Percentiles rank a stretch among this genome's conserved stretches.
Conservation (phyloP, 345 rosid species). For the Rhizophora apiculata region DNA sequence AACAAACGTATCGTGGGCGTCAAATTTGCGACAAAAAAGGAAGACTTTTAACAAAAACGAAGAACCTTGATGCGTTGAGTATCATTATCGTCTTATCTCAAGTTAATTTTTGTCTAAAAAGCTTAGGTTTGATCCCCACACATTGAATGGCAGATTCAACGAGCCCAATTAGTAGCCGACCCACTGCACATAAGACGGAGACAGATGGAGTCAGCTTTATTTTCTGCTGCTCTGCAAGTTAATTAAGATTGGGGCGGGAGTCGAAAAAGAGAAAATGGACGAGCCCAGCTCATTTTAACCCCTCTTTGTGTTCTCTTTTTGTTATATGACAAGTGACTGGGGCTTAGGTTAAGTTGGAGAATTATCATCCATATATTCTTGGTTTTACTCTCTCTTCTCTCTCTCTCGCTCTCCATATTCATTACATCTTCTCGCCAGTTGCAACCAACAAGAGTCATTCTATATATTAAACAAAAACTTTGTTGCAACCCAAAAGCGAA, state of each 20-base stretch:
- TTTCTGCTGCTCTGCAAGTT: constrained; percentile 17
- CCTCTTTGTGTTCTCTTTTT: neutral
- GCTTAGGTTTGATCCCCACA: neutral
- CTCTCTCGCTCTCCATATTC: neutral
- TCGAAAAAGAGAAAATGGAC: constrained; percentile 6
- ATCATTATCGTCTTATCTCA: neutral
- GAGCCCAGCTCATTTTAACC: neutral
- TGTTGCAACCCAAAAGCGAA: constrained; percentile 59
- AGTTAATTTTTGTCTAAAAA: neutral
- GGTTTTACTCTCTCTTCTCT: neutral
- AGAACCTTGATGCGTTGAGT: too few relatives aligned
- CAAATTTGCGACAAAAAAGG: too few relatives aligned
- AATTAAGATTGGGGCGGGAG: constrained; percentile 10
- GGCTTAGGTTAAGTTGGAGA: too few relatives aligned
- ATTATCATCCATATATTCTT: too few relatives aligned
- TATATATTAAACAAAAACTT: constrained; percentile 28
- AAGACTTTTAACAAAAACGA: too few relatives aligned
- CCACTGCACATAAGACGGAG: neutral
- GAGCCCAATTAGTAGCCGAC: neutral
- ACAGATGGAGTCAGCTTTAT: neutral
- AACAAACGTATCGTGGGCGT: too few relatives aligned
- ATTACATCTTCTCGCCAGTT: neutral
- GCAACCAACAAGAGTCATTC: constrained; percentile 38
- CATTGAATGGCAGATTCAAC: too few relatives aligned
- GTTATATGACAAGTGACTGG: too few relatives aligned